These are phyloP conservation scores for Claviceps fusiformis DNA, from an alignment of 2,329 filamentous ascomycete genomes.

Conservation along the genomic window DNA sequence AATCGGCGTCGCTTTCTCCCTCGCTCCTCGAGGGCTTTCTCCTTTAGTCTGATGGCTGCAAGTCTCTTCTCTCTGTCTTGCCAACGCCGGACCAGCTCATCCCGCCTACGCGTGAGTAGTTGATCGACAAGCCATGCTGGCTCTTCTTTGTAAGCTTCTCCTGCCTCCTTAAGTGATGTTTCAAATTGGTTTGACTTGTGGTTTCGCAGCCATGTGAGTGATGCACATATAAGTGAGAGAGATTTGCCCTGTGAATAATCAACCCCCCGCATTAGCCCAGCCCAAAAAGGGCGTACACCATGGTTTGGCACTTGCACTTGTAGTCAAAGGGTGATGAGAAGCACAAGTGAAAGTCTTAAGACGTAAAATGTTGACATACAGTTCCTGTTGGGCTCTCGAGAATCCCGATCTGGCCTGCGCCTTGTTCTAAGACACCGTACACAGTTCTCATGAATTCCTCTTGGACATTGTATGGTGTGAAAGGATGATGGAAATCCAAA, in stretches of 20 bases:
- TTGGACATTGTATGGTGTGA: constrained; percentile 76
- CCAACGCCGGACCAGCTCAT: constrained; percentile 51
- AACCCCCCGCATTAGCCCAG: background rate
- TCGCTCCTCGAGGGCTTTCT: constrained; percentile 41
- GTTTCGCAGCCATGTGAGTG: constrained; percentile 80
- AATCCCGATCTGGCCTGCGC: constrained; percentile 66
- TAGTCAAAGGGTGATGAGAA: background rate
- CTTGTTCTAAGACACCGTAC: constrained; percentile 60
- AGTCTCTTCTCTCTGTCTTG: constrained; percentile 64
- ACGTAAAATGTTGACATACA: constrained; percentile 19
- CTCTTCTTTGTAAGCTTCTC: constrained; percentile 45
- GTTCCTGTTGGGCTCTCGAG: constrained; percentile 89
- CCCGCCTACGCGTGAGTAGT: constrained; percentile 52
- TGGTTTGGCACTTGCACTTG: background rate
- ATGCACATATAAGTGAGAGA: constrained; percentile 76
- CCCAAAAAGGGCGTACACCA: background rate
- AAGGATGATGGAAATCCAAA: constrained; percentile 72
- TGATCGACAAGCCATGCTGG: constrained; percentile 78
- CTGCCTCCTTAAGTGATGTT: constrained; percentile 32
- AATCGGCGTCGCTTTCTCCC: constrained; percentile 32
- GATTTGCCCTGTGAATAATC: constrained; percentile 59
- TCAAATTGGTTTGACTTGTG: constrained; percentile 53
- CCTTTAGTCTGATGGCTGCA: constrained; percentile 48
- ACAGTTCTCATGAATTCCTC: constrained; percentile 74
- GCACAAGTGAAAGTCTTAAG: background rate